Evolutionary conservation across 257 asterid genomes (phyloP).

Genomic region (Solanum pennellii): DNA sequence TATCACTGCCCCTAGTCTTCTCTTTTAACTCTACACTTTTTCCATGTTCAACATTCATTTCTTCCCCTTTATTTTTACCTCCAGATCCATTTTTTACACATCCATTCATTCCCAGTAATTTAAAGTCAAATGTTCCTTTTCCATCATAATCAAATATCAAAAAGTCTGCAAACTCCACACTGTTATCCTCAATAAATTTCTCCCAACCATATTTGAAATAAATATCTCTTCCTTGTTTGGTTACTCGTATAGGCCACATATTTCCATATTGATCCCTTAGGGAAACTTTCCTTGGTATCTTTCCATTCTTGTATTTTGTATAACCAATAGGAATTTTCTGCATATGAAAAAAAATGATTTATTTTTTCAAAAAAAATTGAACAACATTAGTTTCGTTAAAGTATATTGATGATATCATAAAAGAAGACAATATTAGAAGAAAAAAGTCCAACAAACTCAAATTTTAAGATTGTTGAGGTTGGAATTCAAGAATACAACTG

Average conservation of each 20-base stretch:
- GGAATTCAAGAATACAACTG: neutral
- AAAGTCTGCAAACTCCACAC: neutral
- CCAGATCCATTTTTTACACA: neutral
- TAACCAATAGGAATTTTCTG: too few species aligned
- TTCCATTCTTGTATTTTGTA: neutral
- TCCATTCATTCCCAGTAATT: neutral
- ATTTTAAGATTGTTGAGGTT: too few species aligned
- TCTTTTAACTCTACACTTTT: neutral
- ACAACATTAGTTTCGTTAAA: neutral
- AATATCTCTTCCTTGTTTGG: neutral
- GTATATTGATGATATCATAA: neutral
- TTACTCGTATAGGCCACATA: neutral
- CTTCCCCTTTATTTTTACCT: neutral
- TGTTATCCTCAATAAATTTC: neutral
- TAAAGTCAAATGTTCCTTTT: neutral
- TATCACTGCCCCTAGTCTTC: neutral
- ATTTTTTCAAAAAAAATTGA: too few species aligned
- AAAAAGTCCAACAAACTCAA: neutral
- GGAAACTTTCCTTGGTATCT: neutral
- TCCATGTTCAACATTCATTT: neutral
- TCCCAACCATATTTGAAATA: neutral
- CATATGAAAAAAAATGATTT: too few species aligned
- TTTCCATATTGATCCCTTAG: neutral
- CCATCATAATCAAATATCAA: neutral
- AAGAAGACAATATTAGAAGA: neutral